phyloP scores from a whole-genome alignment of 1,139 yeast genomes.

The Protomyces inundatus region DNA sequence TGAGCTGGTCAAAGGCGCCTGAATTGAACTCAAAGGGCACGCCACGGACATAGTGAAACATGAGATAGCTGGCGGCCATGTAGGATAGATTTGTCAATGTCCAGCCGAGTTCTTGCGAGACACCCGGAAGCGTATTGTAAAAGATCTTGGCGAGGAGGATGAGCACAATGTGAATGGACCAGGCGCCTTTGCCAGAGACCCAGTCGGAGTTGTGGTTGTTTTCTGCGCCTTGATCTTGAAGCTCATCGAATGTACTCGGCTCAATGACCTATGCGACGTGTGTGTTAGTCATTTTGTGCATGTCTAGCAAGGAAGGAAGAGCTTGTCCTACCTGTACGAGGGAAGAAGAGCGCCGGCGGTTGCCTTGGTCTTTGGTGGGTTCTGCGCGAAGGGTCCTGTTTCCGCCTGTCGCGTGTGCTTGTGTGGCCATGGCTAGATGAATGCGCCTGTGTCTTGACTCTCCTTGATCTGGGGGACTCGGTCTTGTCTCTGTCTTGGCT shows the following conservation, averaged over 20 bases:
- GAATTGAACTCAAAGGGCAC: constrained; percentile 95
- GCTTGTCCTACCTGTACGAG: not conserved
- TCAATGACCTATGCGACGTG: constrained; percentile 57
- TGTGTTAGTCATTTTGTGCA: not conserved
- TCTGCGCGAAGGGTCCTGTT: not conserved
- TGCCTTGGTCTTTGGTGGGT: not conserved
- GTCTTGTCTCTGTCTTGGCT: not conserved
- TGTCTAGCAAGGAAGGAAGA: not conserved
- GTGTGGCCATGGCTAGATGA: not conserved
- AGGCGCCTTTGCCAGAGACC: constrained; percentile 92
- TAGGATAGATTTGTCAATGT: constrained; percentile 85
- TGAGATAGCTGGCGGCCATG: constrained; percentile 73
- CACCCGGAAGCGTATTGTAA: constrained; percentile 70
- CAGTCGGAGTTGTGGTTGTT: constrained; percentile 92
- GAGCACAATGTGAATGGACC: constrained; percentile 86
- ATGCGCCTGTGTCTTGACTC: not conserved
- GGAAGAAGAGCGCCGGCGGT: constrained; percentile 19
- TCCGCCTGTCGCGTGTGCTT: not conserved
- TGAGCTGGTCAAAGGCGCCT: constrained; percentile 91
- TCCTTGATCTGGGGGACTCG: not conserved
- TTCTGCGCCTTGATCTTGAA: constrained; percentile 81
- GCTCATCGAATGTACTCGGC: constrained; percentile 87
- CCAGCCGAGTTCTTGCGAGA: constrained; percentile 85
- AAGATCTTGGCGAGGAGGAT: constrained; percentile 67
- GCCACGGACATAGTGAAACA: constrained; percentile 96